These are phyloP conservation scores for Sporobolomyces roseus DNA, from an alignment of 768 basidiomycete species.

Conservation along the genomic window DNA sequence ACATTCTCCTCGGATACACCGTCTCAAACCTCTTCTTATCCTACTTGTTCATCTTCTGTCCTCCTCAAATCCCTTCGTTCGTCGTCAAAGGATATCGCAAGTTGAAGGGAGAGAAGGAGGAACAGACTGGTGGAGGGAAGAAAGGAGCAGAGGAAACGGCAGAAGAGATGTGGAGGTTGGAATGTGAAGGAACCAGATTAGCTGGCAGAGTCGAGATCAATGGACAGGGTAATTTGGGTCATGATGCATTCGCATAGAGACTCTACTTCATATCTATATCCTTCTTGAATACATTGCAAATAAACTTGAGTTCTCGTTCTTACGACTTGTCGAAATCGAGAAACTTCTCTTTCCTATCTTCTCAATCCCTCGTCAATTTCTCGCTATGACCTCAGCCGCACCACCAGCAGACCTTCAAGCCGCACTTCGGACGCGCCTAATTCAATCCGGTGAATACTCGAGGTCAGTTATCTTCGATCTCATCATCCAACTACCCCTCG, in stretches of 20 bases:
- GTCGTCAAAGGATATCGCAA: background rate
- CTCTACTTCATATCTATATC: too few relatives aligned
- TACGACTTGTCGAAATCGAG: too few relatives aligned
- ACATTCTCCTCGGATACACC: slow-evolving; percentile 32
- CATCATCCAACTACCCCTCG: background rate
- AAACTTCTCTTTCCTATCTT: too few relatives aligned
- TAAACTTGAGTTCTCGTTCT: too few relatives aligned
- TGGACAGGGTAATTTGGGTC: too few relatives aligned
- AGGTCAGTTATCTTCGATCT: slow-evolving; percentile 1
- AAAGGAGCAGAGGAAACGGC: slow-evolving; percentile 7
- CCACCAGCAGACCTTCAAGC: slow-evolving; percentile 23
- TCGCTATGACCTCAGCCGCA: background rate
- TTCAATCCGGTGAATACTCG: slow-evolving; percentile 36
- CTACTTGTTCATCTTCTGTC: slow-evolving; percentile 34
- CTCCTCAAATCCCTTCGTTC: slow-evolving; percentile 1
- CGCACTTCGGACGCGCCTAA: slow-evolving; percentile 15
- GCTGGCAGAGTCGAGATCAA: background rate
- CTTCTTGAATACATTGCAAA: too few relatives aligned
- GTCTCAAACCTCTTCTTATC: slow-evolving; percentile 27
- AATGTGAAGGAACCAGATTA: slow-evolving; percentile 11
- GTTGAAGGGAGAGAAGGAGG: background rate
- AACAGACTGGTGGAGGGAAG: background rate
- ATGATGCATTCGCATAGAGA: slow-evolving; percentile 8
- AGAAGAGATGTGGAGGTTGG: slow-evolving; percentile 6
- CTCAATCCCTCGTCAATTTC: too few relatives aligned